phyloP scores from a whole-genome alignment of 192 early-diverging fungal genomes.

The Funneliformis mosseae region DNA sequence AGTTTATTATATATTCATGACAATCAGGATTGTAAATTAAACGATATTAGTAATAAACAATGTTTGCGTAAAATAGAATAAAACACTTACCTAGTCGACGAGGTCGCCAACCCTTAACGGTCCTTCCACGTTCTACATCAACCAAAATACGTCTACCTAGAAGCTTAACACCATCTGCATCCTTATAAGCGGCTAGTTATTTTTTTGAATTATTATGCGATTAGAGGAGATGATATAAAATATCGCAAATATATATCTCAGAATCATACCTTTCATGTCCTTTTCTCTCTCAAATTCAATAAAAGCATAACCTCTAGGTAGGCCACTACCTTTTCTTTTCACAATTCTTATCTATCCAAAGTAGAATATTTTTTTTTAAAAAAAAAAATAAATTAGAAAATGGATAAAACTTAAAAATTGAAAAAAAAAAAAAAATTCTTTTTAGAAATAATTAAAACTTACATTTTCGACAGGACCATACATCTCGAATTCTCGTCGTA shows the following conservation, averaged over 20 bases:
- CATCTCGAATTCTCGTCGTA: slow-evolving; percentile 73
- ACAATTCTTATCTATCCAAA: slow-evolving; percentile 68
- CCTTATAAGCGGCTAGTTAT: slow-evolving; percentile 69
- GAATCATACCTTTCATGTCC: slow-evolving; percentile 37
- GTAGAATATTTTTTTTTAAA: not conserved
- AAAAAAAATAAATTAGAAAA: no score
- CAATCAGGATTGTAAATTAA: not conserved
- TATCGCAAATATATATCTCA: no score
- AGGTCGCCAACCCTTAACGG: slow-evolving; percentile 94
- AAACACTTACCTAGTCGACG: slow-evolving; percentile 63
- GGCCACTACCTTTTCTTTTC: slow-evolving; percentile 57
- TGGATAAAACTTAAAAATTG: not conserved
- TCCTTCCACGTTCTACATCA: slow-evolving; percentile 95
- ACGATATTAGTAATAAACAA: not conserved
- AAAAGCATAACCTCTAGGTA: slow-evolving; percentile 93
- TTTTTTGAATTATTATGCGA: not conserved
- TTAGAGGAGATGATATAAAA: not conserved
- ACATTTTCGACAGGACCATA: slow-evolving; percentile 84
- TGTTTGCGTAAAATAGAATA: not conserved
- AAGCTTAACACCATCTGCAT: slow-evolving; percentile 87
- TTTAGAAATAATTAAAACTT: slow-evolving; percentile 35
- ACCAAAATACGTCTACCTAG: slow-evolving; percentile 83
- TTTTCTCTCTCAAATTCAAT: slow-evolving; percentile 91
- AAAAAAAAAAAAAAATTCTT: not conserved
- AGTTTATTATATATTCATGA: not conserved